A percentile compares a stretch with the other conserved stretches of the same genome.
These are phyloP conservation scores for Huntiella savannae DNA, from an alignment of 2,329 filamentous ascomycete species.

Conservation along the genomic window DNA sequence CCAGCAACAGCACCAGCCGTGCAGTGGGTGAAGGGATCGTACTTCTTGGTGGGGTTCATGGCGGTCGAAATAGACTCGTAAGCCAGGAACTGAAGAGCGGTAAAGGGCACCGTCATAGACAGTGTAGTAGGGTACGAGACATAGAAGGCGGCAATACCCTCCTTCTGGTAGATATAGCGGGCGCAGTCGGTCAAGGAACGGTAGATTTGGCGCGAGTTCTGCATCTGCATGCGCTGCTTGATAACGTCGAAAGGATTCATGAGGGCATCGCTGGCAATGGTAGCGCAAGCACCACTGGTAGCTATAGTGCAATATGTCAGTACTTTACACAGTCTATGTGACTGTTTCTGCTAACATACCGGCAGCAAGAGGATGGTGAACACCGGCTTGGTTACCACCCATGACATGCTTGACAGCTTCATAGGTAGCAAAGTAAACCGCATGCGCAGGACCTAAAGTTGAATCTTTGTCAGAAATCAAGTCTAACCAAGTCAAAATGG, in stretches of 20 bases:
- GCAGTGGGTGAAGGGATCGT: conserved; percentile 89
- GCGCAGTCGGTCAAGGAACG: conserved; percentile 76
- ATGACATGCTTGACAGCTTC: conserved; percentile 92
- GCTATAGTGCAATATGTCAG: conserved; percentile 30
- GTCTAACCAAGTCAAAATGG: conserved; percentile 1
- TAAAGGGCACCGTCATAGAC: conserved; percentile 97
- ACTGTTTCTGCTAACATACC: conserved; percentile 32
- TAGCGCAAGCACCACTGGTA: conserved; percentile 81
- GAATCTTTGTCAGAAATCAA: conserved; percentile 9
- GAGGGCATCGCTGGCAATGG: conserved; percentile 89
- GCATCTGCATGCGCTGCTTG: conserved; percentile 98
- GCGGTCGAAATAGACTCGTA: conserved; percentile 92
- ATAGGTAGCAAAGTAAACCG: conserved; percentile 96
- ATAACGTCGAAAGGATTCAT: conserved; percentile 99
- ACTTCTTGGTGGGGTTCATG: conserved; percentile 71
- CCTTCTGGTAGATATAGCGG: conserved; percentile 64
- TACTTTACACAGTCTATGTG: not conserved
- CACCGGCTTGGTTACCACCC: conserved; percentile 72
- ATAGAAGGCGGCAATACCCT: conserved; percentile 86
- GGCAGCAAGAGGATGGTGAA: conserved; percentile 83
- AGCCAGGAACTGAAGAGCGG: conserved; percentile 86
- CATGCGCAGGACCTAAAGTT: conserved; percentile 68
- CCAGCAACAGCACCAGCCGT: conserved; percentile 81
- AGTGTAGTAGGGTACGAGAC: conserved; percentile 95
- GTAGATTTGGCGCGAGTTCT: conserved; percentile 76